Percentiles rank a stretch among this genome's conserved stretches.
Evolutionary conservation across 139 green algal species (phyloP).

Genomic region (Closterium sp.): DNA sequence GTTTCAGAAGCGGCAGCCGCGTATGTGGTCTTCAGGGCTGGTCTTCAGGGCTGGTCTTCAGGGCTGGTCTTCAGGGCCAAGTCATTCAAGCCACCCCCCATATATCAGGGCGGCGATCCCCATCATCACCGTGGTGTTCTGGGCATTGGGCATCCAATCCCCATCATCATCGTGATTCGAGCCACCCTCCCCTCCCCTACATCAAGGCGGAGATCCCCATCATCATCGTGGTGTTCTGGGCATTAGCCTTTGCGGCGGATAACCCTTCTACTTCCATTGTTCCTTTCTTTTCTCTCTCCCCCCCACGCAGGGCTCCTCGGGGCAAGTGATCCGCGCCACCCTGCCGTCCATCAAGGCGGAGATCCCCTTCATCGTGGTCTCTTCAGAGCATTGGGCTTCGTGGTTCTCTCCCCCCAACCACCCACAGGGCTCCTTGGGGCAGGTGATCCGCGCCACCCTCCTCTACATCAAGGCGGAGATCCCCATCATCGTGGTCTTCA

Average conservation of each 20-base stretch:
- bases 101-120: constrained; percentile 63
- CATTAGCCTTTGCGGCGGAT: too few species aligned
- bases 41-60: too few species aligned
- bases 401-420: not conserved
- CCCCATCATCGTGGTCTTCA: constrained; percentile 63
- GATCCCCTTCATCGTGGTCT: constrained; percentile 62
- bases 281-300: not conserved
- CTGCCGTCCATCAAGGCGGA: constrained; percentile 61
- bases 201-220: constrained; percentile 62
- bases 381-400: constrained; percentile 61
- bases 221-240: constrained; percentile 59
- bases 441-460: constrained; percentile 52
- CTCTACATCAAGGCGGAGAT: constrained; percentile 63
- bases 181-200: constrained; percentile 59
- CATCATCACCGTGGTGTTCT: constrained; percentile 60
- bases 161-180: too few species aligned
- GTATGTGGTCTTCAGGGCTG: too few species aligned
- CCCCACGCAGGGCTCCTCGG: constrained; percentile 31
- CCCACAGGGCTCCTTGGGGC: constrained; percentile 36
- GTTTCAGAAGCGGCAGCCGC: too few species aligned
- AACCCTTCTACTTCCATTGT: not conserved
- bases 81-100: constrained; percentile 53
- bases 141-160: too few species aligned
- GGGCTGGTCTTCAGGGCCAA: too few species aligned
- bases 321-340: constrained; percentile 50